Percentiles rank a stretch among this genome's conserved stretches.
These are phyloP conservation scores for Sechiopsis laciniata DNA, from an alignment of 306 rosid species.

Conservation along the genomic window DNA sequence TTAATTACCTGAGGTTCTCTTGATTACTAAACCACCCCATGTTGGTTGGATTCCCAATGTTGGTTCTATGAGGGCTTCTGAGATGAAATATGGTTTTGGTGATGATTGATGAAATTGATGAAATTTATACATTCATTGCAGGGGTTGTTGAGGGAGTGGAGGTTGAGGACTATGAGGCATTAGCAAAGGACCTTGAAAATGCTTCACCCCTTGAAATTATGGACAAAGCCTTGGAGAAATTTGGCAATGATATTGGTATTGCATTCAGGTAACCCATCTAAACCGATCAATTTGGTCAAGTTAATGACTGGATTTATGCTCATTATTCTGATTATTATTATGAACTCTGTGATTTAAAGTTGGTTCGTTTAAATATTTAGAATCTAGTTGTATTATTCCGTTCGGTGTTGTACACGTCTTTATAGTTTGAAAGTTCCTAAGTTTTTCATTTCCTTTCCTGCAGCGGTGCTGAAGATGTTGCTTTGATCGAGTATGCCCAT, in stretches of 20 bases:
- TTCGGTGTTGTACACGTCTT: not conserved
- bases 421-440: not conserved
- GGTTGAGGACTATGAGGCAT: slow-evolving; percentile 35
- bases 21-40: too few species aligned
- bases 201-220: slow-evolving; percentile 81
- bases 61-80: not conserved
- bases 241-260: slow-evolving; percentile 74
- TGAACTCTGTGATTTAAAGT: not conserved
- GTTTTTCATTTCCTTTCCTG: slow-evolving; percentile 23
- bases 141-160: slow-evolving; percentile 51
- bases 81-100: not conserved
- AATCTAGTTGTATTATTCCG: not conserved
- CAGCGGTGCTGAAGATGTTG: slow-evolving; percentile 99
- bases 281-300: not conserved
- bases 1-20: too few species aligned
- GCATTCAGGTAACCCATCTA: slow-evolving; percentile 60
- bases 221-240: slow-evolving; percentile 67
- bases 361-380: not conserved
- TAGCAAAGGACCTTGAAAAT: slow-evolving; percentile 50
- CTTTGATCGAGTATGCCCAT: slow-evolving; percentile 86
- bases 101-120: slow-evolving; percentile 12
- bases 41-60: not conserved
- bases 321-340: not conserved
- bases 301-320: not conserved
- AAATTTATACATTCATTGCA: slow-evolving; percentile 27